phyloP scores from a whole-genome alignment of 148 eudicot species.

The Polygonum maritimum region DNA sequence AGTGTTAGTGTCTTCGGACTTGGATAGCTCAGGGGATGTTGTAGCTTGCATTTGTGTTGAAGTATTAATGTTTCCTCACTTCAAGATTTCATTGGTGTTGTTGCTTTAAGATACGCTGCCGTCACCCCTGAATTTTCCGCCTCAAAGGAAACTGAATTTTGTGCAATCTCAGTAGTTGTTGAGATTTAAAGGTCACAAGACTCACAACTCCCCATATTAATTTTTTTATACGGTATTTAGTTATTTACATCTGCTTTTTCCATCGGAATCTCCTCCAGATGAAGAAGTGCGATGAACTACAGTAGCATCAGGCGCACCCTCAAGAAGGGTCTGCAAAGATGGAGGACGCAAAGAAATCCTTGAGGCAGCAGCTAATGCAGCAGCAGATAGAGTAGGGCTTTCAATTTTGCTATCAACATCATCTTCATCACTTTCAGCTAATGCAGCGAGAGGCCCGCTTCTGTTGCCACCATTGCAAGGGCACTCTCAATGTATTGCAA shows the following conservation, averaged over 20 bases:
- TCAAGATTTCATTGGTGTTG: too few relatives aligned
- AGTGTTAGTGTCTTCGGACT: not conserved
- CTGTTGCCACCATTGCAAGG: too few relatives aligned
- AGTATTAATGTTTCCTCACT: too few relatives aligned
- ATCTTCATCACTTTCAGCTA: constrained; percentile 78
- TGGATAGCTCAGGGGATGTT: not conserved
- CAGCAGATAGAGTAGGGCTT: constrained; percentile 69
- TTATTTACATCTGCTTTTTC: constrained; percentile 90
- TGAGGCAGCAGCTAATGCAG: constrained; percentile 87
- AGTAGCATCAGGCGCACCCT: constrained; percentile 68
- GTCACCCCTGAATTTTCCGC: too few relatives aligned
- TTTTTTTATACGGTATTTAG: too few relatives aligned
- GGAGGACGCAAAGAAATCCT: constrained; percentile 89
- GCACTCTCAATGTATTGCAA: too few relatives aligned
- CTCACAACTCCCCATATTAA: too few relatives aligned
- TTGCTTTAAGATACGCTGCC: too few relatives aligned
- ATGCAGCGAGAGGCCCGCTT: too few relatives aligned
- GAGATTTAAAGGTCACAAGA: too few relatives aligned
- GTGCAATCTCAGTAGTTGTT: too few relatives aligned
- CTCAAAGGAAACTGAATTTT: too few relatives aligned
- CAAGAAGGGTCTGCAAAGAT: constrained; percentile 93
- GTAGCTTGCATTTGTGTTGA: not conserved
- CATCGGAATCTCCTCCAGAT: constrained; percentile 96
- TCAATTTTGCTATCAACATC: constrained; percentile 34
- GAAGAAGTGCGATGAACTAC: constrained; percentile 61